phyloP scores from a whole-genome alignment of 2,329 filamentous ascomycete species.

The Penicillium sp. region DNA sequence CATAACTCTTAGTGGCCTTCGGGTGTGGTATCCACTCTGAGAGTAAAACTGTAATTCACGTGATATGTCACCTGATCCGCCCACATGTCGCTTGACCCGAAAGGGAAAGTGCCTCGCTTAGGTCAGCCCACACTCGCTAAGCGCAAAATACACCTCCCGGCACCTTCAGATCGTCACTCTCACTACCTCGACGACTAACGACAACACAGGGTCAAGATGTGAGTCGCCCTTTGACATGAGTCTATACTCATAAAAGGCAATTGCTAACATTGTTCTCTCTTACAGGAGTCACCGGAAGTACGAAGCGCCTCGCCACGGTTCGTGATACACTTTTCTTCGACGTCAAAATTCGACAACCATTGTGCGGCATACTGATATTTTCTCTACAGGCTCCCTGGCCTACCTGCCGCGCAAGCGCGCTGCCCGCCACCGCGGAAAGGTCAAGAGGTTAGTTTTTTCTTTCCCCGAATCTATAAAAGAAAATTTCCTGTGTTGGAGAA shows the following conservation, averaged over 20 bases:
- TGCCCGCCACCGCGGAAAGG: conserved; percentile 90
- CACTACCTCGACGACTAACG: conserved; percentile 46
- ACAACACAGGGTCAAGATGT: conserved; percentile 49
- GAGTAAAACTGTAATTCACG: neutral
- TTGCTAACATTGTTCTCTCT: conserved; percentile 27
- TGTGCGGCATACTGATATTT: conserved; percentile 33
- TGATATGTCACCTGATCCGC: conserved; percentile 4
- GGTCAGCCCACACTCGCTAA: conserved; percentile 43
- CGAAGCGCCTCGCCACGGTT: conserved; percentile 93
- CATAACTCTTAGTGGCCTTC: neutral
- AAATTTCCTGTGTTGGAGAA: conserved; percentile 11
- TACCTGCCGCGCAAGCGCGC: conserved; percentile 88
- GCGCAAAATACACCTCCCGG: conserved; percentile 37
- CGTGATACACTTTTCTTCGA: conserved; percentile 63
- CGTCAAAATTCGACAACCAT: conserved; percentile 27
- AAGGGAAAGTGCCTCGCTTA: conserved; percentile 33
- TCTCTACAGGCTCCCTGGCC: conserved; percentile 62
- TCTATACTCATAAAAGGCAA: conserved; percentile 6
- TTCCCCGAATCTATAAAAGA: conserved; percentile 11
- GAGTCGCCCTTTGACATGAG: conserved; percentile 25
- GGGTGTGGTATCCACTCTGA: neutral
- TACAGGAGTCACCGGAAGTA: conserved; percentile 59
- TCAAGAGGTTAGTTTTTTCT: conserved; percentile 74
- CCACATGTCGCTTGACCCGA: conserved; percentile 14
- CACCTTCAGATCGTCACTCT: conserved; percentile 39